Evolutionary conservation across 441 rosid species (phyloP), one percentile per base, ranked within the genome.

Genomic region (Corymbia calophylla): DNA sequence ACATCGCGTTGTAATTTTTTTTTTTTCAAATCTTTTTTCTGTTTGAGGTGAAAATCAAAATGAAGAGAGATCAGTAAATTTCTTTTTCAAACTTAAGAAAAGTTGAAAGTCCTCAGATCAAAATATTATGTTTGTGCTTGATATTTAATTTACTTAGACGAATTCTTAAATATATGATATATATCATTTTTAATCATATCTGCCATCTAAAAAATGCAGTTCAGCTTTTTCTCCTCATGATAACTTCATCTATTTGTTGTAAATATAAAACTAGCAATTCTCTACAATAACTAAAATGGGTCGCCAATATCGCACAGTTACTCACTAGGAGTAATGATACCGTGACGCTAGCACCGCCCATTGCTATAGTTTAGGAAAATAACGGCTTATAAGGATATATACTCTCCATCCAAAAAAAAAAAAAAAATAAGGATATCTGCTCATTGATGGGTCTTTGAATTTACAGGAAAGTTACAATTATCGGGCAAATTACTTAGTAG

Each of bases 21-120:
- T 73, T 73, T 39, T 70, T 19, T 4, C 6, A 39, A 39, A 39
- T 19, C 0, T 4, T 77, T 39, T 77, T 77, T 77, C 3, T 21
- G 18, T 12, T 77, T 13, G 15, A 77, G n/a, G 2, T 77, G 3
- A 4, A 7, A 77, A 35, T 39, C n/a, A 0, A 73, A 21, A 12
- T 77, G 51, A 1, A 12, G 49, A 77, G 84, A 77, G 17, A 13
- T 23, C 8, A 17, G 77, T 68, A 11, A 3, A 68, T 68, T 77
- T 12, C 27, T 39, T 44, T 29, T 44, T 77, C n/a, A 1, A 21
- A 39, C 5, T 73, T 3, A 1, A 16, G 21, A 73, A 3, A 39
- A 39, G 49, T 39, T 2, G 0, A 21, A 73, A 73, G 29, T 13
- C 8, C 1, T 0, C 29, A 73, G 21, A 39, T 39, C 82, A 39